Evolutionary conservation across 2,329 filamentous ascomycete genomes (phyloP).

Genomic region (Fusarium decemcellulare): DNA sequence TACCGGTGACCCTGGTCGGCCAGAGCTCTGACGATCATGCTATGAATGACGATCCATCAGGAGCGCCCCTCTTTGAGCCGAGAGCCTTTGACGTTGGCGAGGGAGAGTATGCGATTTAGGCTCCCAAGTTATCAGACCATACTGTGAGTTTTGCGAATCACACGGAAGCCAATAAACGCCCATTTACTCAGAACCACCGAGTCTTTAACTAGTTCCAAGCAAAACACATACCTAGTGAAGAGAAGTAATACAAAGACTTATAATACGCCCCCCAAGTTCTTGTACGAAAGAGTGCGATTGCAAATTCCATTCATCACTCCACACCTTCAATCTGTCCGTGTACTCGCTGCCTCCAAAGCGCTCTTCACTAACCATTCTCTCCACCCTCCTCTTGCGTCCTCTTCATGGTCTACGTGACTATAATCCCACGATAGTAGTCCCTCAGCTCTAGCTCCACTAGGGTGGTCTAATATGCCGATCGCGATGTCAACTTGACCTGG

Average conservation of each 20-base stretch:
- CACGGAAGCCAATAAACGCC: too few species aligned
- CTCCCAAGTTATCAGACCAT: too few species aligned
- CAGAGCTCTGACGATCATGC: neutral
- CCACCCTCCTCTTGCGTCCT: neutral
- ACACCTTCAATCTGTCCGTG: neutral
- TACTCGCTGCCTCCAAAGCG: neutral
- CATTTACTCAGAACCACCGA: too few species aligned
- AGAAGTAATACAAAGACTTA: too few species aligned
- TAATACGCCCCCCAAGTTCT: too few species aligned
- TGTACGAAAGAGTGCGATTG: too few species aligned
- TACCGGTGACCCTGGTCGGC: conserved; percentile 6
- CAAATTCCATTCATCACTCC: too few species aligned
- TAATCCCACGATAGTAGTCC: neutral
- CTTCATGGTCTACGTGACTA: neutral
- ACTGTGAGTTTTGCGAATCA: too few species aligned
- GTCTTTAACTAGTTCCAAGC: too few species aligned
- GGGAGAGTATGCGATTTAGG: too few species aligned
- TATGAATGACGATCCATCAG: neutral
- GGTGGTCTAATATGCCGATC: neutral
- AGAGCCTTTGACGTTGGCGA: neutral
- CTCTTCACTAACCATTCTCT: neutral
- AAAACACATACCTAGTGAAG: too few species aligned
- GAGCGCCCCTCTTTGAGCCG: neutral
- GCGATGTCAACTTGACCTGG: neutral
- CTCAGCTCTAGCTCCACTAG: neutral